Percentiles rank a stretch among this genome's conserved stretches.
Evolutionary conservation across 2,329 filamentous ascomycete species (phyloP).

Genomic region (Simplicillium sp.): DNA sequence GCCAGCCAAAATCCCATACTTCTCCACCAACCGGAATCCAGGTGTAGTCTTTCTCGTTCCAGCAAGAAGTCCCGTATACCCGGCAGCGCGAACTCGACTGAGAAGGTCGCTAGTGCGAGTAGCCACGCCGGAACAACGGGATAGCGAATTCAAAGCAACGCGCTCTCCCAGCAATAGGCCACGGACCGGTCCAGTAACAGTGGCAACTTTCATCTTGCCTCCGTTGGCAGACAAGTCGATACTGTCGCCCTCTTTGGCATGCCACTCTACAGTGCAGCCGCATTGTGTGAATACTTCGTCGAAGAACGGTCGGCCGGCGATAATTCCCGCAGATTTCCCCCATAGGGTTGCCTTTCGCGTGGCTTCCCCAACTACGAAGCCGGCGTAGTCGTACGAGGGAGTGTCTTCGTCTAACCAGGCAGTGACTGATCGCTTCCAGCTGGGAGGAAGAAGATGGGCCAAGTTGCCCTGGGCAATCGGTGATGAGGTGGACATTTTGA

Average conservation of each 20-base stretch:
- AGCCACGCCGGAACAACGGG: slow-evolving; percentile 85
- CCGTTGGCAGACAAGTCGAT: slow-evolving; percentile 49
- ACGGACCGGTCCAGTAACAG: slow-evolving; percentile 74
- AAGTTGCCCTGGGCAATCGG: slow-evolving; percentile 28
- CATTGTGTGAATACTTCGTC: slow-evolving; percentile 86
- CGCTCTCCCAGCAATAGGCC: slow-evolving; percentile 81
- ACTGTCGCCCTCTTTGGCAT: slow-evolving; percentile 62
- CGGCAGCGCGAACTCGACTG: slow-evolving; percentile 47
- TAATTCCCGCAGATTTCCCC: slow-evolving; percentile 64
- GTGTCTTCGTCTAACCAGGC: slow-evolving; percentile 94
- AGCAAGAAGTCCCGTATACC: slow-evolving; percentile 77
- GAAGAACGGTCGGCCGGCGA: slow-evolving; percentile 92
- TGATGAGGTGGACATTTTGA: not conserved
- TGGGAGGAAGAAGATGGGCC: slow-evolving; percentile 69
- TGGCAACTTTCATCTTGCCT: slow-evolving; percentile 57
- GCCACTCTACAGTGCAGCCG: slow-evolving; percentile 88
- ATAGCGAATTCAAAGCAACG: slow-evolving; percentile 83
- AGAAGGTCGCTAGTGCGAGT: slow-evolving; percentile 53
- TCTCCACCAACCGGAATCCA: slow-evolving; percentile 90
- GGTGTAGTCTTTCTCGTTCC: slow-evolving; percentile 96
- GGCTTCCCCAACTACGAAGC: slow-evolving; percentile 81
- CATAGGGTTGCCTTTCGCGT: slow-evolving; percentile 56
- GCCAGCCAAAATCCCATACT: slow-evolving; percentile 94
- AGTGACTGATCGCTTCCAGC: slow-evolving; percentile 72
- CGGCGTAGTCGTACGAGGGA: slow-evolving; percentile 92